A percentile compares a stretch with the other conserved stretches of the same genome.
These are phyloP conservation scores for Pyricularia grisea DNA, from an alignment of 2,329 filamentous ascomycete species.

Conservation along the genomic window DNA sequence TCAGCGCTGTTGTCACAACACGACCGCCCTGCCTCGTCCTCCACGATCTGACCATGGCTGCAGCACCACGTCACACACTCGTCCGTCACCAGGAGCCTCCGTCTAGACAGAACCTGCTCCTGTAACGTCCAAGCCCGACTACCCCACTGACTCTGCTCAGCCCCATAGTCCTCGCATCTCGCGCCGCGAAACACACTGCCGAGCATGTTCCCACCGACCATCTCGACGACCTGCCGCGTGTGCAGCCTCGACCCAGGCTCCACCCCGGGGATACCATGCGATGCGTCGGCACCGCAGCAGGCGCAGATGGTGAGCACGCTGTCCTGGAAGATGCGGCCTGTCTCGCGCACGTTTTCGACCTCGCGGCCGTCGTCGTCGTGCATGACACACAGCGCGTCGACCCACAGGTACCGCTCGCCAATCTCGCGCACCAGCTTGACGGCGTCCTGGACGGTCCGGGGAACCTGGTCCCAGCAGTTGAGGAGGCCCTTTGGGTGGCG, in stretches of 20 bases:
- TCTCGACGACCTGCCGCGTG: slow-evolving; percentile 4
- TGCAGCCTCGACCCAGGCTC: not conserved
- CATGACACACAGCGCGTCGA: slow-evolving; percentile 15
- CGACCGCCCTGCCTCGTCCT: not conserved
- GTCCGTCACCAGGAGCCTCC: slow-evolving; percentile 2
- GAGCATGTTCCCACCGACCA: slow-evolving; percentile 13
- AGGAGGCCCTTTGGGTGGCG: slow-evolving; percentile 6
- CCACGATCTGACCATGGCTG: not conserved
- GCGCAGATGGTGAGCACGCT: slow-evolving; percentile 2
- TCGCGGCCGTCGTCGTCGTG: slow-evolving; percentile 10
- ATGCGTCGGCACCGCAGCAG: not conserved
- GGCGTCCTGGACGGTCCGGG: slow-evolving; percentile 10
- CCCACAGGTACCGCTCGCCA: slow-evolving; percentile 13
- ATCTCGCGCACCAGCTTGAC: slow-evolving; percentile 8
- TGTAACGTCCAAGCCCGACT: slow-evolving; percentile 2
- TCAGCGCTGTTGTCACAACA: slow-evolving; percentile 10
- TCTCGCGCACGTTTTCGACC: slow-evolving; percentile 5
- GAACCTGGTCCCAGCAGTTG: slow-evolving; percentile 5
- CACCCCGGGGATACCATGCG: slow-evolving; percentile 2
- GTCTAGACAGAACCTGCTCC: not conserved
- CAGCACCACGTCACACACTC: slow-evolving; percentile 4
- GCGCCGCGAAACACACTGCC: slow-evolving; percentile 8
- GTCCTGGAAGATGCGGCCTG: slow-evolving; percentile 9
- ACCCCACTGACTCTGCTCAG: not conserved
- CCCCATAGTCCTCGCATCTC: not conserved